These are phyloP conservation scores for Crithidia sp. DNA, from an alignment of 208 protist genomes.

Conservation along the genomic window DNA sequence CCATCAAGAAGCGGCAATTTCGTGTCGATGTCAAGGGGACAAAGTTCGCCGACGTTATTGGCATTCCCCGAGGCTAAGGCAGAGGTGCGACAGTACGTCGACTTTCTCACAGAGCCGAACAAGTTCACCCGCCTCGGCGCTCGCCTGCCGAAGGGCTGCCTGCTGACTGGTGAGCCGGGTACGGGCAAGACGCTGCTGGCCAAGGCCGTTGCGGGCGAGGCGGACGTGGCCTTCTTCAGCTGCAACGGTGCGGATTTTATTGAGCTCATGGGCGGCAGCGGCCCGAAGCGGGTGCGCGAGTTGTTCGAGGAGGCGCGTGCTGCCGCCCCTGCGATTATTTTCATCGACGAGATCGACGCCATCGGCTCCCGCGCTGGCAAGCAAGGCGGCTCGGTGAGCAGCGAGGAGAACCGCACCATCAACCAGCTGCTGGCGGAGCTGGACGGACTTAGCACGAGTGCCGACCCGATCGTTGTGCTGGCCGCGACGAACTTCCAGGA, in stretches of 20 bases:
- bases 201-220: slow-evolving; percentile 97
- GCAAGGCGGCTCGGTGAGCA: slow-evolving; percentile 82
- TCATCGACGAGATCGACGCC: slow-evolving; percentile 99
- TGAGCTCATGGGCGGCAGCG: slow-evolving; percentile 97
- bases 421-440: slow-evolving; percentile 97
- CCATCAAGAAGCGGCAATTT: slow-evolving; percentile 87
- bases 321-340: slow-evolving; percentile 96
- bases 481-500: slow-evolving; percentile 98
- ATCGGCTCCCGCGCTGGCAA: slow-evolving; percentile 89
- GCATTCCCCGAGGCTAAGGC: slow-evolving; percentile 96
- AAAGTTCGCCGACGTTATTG: slow-evolving; percentile 94
- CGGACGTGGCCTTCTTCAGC: slow-evolving; percentile 94
- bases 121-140: slow-evolving; percentile 96
- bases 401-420: slow-evolving; percentile 95
- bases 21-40: slow-evolving; percentile 88
- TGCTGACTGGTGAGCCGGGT: slow-evolving; percentile 97
- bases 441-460: slow-evolving; percentile 91
- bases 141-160: slow-evolving; percentile 95
- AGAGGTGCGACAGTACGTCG: slow-evolving; percentile 98
- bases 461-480: slow-evolving; percentile 94
- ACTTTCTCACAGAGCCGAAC: slow-evolving; percentile 96
- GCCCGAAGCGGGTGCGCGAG: slow-evolving; percentile 95
- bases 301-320: slow-evolving; percentile 95
- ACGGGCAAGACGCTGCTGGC: slow-evolving; percentile 98
- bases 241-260: slow-evolving; percentile 97